These are phyloP conservation scores for Drechslera avenae DNA, from an alignment of 2,329 filamentous ascomycete species.

Conservation along the genomic window DNA sequence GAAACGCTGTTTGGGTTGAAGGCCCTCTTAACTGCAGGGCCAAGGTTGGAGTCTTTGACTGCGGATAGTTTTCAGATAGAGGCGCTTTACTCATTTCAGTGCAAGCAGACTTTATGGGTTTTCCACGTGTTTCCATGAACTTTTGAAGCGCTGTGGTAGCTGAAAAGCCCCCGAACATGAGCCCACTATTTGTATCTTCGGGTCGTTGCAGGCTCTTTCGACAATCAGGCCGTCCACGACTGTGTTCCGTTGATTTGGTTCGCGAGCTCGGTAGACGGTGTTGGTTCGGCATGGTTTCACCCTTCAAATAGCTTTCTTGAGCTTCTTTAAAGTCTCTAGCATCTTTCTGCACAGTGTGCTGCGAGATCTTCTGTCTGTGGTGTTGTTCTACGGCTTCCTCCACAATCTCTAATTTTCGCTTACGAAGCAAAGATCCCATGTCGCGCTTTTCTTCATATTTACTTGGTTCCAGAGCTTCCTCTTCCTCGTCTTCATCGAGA, in stretches of 20 bases:
- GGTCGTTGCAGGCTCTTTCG: background rate
- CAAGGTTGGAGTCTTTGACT: background rate
- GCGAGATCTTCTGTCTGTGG: background rate
- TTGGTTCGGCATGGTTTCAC: background rate
- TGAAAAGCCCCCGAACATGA: constrained; percentile 50
- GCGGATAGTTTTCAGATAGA: background rate
- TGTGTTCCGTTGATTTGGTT: background rate
- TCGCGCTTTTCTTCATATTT: constrained; percentile 32
- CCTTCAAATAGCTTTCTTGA: constrained; percentile 3
- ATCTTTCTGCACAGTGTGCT: background rate
- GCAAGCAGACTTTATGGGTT: constrained; percentile 6
- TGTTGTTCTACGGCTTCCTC: constrained; percentile 12
- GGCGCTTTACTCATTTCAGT: background rate
- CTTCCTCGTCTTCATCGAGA: constrained; percentile 50
- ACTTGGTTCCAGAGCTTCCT: constrained; percentile 30
- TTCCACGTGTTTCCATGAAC: constrained; percentile 58
- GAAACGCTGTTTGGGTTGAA: background rate
- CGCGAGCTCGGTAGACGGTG: background rate
- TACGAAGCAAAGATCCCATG: constrained; percentile 49
- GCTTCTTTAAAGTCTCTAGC: background rate
- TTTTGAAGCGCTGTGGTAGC: constrained; percentile 53
- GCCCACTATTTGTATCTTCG: constrained; percentile 14
- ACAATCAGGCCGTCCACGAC: background rate
- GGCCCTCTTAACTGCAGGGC: background rate
- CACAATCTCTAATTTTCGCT: constrained; percentile 38